Base-by-base conservation (phyloP, 257 asterid genomes). In the Nyctanthes arbortristis region DNA sequence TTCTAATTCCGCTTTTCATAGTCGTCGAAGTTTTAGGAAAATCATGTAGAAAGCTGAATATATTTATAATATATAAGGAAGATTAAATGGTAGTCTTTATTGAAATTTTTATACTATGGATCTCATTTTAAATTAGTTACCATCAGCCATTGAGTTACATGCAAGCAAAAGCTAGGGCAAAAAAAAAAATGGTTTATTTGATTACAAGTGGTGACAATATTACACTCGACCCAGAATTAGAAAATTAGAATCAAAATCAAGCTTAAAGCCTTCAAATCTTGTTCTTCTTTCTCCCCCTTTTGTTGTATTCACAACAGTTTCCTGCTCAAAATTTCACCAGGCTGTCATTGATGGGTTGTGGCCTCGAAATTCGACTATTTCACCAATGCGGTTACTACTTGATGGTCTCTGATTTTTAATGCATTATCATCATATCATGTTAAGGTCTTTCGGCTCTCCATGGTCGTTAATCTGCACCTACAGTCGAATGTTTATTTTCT, bases 401-500 rank as follows among this genome's bases (percentile, higher is more conserved):
- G 24, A 43, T 13, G 14, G 2, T 43, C 54, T 43, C 24, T 16
- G n/a, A n/a, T 43, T 43, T 43, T 43, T n/a, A n/a, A n/a, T n/a
- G 9, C 24, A 1, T 32, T 32, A 32, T n/a, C n/a, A 7, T 32
- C 35, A 3, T 32, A 4, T 32, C 1, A n/a, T 13, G 47, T 25
- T 10, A 20, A 55, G 30, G 61, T 58, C 31, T 37, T 22, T 55
- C 37, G 35, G 31, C 69, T 64, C 52, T 63, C 31, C 64, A 69
- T 67, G 47, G 63, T 20, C 22, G 0, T 39, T 4, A 58, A 71
- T 18, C 66, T 25, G 18, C 34, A 57, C 27, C 77, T 71, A 89
- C 58, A 90, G 75, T 20, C 22, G 73, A 62, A 91, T 71, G 11
- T 85, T 80, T 52, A 87, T 81, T 67, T 77, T 82, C 34, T 83